Conservation (phyloP, 169 alveolate genomes). For the Eimeria falciformis region DNA sequence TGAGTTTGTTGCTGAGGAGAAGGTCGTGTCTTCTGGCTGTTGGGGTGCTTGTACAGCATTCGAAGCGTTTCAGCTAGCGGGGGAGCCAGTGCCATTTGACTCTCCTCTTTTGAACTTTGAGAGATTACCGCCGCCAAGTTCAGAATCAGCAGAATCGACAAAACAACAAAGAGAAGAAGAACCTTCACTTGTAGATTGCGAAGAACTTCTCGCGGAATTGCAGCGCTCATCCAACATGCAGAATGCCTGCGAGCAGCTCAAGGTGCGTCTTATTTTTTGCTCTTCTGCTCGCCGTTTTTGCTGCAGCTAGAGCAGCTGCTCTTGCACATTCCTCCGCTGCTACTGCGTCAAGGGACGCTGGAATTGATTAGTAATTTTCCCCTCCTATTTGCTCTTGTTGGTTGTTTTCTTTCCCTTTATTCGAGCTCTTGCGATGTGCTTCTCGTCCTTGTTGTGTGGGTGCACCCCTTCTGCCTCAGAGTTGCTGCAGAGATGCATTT, state of each 20-base stretch:
- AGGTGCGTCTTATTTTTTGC: not conserved
- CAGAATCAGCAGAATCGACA: conserved; percentile 16
- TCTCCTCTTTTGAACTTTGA: not conserved
- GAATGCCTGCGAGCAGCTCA: not conserved
- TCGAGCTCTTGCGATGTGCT: no score
- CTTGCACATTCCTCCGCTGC: no score
- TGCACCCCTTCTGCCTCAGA: no score
- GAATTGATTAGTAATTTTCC: no score
- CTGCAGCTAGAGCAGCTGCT: no score
- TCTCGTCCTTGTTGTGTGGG: no score
- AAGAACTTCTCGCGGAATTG: not conserved
- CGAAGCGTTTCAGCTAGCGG: conserved; percentile 5
- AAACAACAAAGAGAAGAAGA: not conserved
- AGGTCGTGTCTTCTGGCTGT: not conserved
- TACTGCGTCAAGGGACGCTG: no score
- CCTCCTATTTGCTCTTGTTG: no score
- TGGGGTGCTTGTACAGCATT: not conserved
- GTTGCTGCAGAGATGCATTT: no score
- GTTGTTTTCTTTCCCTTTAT: no score
- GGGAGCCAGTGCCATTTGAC: not conserved
- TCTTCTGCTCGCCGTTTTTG: no score
- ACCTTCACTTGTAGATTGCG: conserved; percentile 15
- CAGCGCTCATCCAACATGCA: not conserved
- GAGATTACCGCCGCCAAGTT: not conserved
- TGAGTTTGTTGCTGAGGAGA: no score